Percentiles rank a stretch among this genome's conserved stretches.
These are phyloP conservation scores for Thalia dealbata DNA, from an alignment of 176 grass and related monocot species.

Conservation along the genomic window DNA sequence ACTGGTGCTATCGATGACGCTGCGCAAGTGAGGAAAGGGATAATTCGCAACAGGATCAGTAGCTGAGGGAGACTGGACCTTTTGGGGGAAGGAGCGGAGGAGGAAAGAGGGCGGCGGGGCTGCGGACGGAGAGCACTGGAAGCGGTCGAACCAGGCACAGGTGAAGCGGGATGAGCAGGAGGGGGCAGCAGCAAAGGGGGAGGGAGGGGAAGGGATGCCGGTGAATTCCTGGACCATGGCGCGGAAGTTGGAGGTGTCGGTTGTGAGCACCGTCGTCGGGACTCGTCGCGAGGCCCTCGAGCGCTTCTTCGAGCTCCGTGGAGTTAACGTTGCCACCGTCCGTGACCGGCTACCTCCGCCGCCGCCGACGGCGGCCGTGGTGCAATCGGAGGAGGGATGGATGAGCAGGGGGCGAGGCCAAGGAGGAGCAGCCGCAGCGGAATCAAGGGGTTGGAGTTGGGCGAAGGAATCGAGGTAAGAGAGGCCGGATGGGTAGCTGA, in stretches of 20 bases:
- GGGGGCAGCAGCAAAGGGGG: slow-evolving; percentile 27
- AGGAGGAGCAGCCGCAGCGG: background rate
- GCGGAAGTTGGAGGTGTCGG: slow-evolving; percentile 92
- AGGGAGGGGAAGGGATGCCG: slow-evolving; percentile 74
- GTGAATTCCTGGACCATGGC: slow-evolving; percentile 99
- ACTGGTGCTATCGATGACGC: slow-evolving; percentile 11
- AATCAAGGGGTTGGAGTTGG: background rate
- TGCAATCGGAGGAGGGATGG: background rate
- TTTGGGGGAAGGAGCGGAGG: slow-evolving; percentile 74
- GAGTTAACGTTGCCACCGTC: background rate
- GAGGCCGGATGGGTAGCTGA: background rate
- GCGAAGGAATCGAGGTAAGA: background rate
- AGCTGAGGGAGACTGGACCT: slow-evolving; percentile 29
- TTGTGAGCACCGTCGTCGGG: slow-evolving; percentile 86
- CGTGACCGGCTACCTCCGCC: background rate
- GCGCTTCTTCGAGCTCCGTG: slow-evolving; percentile 60
- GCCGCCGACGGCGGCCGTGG: background rate
- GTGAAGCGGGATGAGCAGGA: slow-evolving; percentile 6
- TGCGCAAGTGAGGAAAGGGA: slow-evolving; percentile 25
- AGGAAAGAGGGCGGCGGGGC: slow-evolving; percentile 35
- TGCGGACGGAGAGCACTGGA: slow-evolving; percentile 18
- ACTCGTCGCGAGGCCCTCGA: slow-evolving; percentile 76
- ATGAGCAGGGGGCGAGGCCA: background rate
- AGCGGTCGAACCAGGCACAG: slow-evolving; percentile 60
- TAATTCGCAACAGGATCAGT: slow-evolving; percentile 12